Conservation (phyloP, 73 alveolate genomes). For the Paramecium tetraurelia region DNA sequence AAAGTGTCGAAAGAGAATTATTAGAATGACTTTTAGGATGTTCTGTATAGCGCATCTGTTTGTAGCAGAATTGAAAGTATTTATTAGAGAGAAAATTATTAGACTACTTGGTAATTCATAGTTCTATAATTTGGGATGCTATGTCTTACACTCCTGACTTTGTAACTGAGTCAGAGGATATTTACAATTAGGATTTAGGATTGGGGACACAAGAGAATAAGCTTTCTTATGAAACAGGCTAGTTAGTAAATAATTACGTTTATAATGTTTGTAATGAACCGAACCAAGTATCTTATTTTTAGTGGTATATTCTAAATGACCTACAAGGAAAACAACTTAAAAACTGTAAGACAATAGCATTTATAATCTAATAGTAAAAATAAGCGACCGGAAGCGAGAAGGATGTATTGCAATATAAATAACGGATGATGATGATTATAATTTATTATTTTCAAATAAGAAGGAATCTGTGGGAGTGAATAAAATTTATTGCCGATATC, state of each 20-base stretch:
- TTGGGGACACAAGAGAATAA: background rate
- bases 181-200: background rate
- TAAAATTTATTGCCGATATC: slow-evolving; percentile 27
- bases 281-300: background rate
- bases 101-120: background rate
- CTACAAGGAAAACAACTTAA: background rate
- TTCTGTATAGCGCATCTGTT: slow-evolving; percentile 27
- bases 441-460: background rate
- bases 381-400: background rate
- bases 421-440: background rate
- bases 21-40: background rate
- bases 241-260: background rate
- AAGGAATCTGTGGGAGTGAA: background rate
- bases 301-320: background rate
- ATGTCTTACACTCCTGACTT: background rate
- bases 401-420: slow-evolving; percentile 49
- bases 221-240: background rate
- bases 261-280: background rate
- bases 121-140: background rate
- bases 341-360: background rate
- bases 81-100: background rate
- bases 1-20: background rate
- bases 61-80: background rate
- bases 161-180: background rate
- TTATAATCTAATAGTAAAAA: background rate